Evolutionary conservation across 2,329 filamentous ascomycete species (phyloP).

Genomic region (Aureobasidium subglaciale): DNA sequence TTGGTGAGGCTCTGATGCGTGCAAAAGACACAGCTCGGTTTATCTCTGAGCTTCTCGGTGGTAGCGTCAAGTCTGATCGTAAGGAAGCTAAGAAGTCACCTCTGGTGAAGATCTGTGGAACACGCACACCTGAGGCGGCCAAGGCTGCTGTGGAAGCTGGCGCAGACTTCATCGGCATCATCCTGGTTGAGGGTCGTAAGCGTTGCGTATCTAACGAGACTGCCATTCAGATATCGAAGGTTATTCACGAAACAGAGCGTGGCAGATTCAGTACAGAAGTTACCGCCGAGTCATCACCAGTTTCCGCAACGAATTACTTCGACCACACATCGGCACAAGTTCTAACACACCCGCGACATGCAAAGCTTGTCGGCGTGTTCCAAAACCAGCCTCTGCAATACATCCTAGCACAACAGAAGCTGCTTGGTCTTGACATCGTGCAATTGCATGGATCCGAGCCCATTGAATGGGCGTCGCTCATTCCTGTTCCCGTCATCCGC

Average conservation of each 20-base stretch:
- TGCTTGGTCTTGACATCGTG: slow-evolving; percentile 75
- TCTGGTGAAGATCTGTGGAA: slow-evolving; percentile 93
- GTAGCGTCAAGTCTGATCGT: slow-evolving; percentile 26
- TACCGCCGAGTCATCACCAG: slow-evolving; percentile 16
- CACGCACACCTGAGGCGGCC: slow-evolving; percentile 73
- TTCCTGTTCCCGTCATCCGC: slow-evolving; percentile 85
- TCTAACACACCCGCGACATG: slow-evolving; percentile 49
- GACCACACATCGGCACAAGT: slow-evolving; percentile 43
- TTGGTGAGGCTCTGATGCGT: slow-evolving; percentile 93
- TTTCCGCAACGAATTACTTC: slow-evolving; percentile 62
- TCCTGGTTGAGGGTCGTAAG: slow-evolving; percentile 73
- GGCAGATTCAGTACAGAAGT: slow-evolving; percentile 21
- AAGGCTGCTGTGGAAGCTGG: slow-evolving; percentile 73
- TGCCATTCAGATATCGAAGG: slow-evolving; percentile 71
- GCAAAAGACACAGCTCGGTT: slow-evolving; percentile 76
- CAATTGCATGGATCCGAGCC: slow-evolving; percentile 92
- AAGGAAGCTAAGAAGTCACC: slow-evolving; percentile 36
- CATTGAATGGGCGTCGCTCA: slow-evolving; percentile 79
- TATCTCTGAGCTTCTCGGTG: slow-evolving; percentile 73
- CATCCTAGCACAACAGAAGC: slow-evolving; percentile 68
- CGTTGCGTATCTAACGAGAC: slow-evolving; percentile 73
- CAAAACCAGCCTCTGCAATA: slow-evolving; percentile 81
- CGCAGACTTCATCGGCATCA: slow-evolving; percentile 89
- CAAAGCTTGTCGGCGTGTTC: slow-evolving; percentile 88
- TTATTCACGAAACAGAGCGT: slow-evolving; percentile 55